Percentiles rank a stretch among this genome's conserved stretches.
phyloP scores from a whole-genome alignment of 2,329 filamentous ascomycete species.

The Stagonosporopsis cucurbitacearum region DNA sequence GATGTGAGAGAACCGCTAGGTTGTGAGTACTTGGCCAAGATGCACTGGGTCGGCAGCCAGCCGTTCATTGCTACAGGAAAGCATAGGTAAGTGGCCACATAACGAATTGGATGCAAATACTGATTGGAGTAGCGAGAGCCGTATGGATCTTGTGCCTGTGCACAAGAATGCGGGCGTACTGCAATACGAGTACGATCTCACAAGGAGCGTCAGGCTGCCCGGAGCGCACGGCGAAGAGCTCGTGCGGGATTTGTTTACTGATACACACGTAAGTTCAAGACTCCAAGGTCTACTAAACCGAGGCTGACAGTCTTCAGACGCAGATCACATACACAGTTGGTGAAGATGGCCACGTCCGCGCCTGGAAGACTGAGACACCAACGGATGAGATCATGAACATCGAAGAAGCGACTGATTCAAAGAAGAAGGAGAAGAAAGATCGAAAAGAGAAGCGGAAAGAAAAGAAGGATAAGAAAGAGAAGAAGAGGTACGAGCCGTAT shows the following conservation, averaged over 20 bases:
- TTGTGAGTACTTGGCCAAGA: conserved; percentile 76
- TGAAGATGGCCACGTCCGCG: conserved; percentile 56
- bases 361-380: conserved; percentile 46
- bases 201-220: conserved; percentile 38
- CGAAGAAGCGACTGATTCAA: conserved; percentile 29
- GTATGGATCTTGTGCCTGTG: conserved; percentile 42
- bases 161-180: conserved; percentile 30
- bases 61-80: conserved; percentile 70
- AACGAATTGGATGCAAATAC: neutral
- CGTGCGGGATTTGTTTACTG: conserved; percentile 54
- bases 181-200: conserved; percentile 39
- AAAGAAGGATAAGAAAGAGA: conserved; percentile 44
- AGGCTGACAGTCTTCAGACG: conserved; percentile 28
- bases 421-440: conserved; percentile 34
- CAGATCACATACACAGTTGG: conserved; percentile 54
- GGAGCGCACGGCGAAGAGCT: conserved; percentile 58
- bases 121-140: conserved; percentile 30
- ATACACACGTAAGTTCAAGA: conserved; percentile 38
- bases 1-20: conserved; percentile 70
- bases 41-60: conserved; percentile 66
- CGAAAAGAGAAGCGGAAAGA: conserved; percentile 44
- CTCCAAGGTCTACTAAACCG: neutral
- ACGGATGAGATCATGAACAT: conserved; percentile 34
- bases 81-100: conserved; percentile 63
- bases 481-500: conserved; percentile 50